A percentile compares a stretch with the other conserved stretches of the same genome.
Evolutionary conservation across 345 rosid genomes (phyloP).

Genomic region (Brassica carinata): DNA sequence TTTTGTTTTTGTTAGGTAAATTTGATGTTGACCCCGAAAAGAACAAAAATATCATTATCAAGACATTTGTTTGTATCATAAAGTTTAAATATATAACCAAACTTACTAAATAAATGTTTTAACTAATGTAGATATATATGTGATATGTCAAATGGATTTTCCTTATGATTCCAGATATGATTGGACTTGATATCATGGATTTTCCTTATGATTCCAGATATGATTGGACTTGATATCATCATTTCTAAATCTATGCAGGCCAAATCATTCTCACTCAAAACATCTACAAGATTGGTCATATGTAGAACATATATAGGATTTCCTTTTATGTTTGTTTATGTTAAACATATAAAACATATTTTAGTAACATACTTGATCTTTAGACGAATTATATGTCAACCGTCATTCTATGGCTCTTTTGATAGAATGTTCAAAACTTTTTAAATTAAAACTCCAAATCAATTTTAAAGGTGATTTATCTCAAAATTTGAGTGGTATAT

Average conservation of each 20-base stretch:
- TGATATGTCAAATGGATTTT: constrained; percentile 23
- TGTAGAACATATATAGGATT: background rate
- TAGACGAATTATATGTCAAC: background rate
- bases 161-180: constrained; percentile 15
- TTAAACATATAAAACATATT: background rate
- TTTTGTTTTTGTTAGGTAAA: constrained; percentile 43
- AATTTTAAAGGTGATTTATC: background rate
- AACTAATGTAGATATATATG: constrained; percentile 22
- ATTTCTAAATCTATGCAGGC: background rate
- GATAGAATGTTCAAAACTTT: background rate
- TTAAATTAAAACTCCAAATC: background rate
- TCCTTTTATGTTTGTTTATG: background rate
- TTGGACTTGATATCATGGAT: constrained; percentile 8
- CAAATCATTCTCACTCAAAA: constrained; percentile 12
- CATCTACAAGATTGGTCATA: constrained; percentile 3
- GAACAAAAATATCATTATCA: constrained; percentile 28
- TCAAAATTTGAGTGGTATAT: background rate
- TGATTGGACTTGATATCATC: constrained; percentile 21
- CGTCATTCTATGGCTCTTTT: constrained; percentile 1
- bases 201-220: constrained; percentile 1
- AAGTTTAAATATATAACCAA: background rate
- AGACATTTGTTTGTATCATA: constrained; percentile 30
- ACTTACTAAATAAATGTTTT: background rate
- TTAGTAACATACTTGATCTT: background rate
- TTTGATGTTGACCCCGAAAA: constrained; percentile 28